Evolutionary conservation across 805 yeast genomes (phyloP).

Genomic region (Spencermartinsiella europaea): DNA sequence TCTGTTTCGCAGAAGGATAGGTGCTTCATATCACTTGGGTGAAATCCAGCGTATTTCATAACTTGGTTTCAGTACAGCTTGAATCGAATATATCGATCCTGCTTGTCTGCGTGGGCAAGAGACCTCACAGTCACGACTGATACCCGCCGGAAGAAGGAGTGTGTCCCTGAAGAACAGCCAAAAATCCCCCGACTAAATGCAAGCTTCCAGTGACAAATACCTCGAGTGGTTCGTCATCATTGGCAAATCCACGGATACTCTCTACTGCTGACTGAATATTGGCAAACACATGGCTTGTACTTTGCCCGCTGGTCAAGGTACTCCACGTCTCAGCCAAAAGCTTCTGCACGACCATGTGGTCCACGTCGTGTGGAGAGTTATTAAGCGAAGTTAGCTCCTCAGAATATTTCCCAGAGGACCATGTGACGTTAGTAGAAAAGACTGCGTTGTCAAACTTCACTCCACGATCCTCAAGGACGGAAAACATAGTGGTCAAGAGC

Average conservation of each 20-base stretch:
- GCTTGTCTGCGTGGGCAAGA: too few relatives aligned
- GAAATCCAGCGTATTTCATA: too few relatives aligned
- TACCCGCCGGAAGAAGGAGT: too few relatives aligned
- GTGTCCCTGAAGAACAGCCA: constrained; percentile 66
- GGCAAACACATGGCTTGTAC: constrained; percentile 49
- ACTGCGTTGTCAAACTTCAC: constrained; percentile 66
- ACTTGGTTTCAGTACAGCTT: too few relatives aligned
- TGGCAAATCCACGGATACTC: constrained; percentile 27
- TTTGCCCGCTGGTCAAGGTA: constrained; percentile 37
- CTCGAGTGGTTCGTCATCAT: constrained; percentile 40
- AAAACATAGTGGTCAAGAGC: constrained; percentile 49
- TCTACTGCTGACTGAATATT: constrained; percentile 73
- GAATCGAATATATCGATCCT: too few relatives aligned
- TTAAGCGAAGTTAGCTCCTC: constrained; percentile 82
- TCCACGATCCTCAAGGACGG: constrained; percentile 24
- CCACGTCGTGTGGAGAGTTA: constrained; percentile 72
- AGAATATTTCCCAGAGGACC: constrained; percentile 70
- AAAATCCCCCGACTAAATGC: constrained; percentile 89
- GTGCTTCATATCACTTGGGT: too few relatives aligned
- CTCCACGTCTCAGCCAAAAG: constrained; percentile 68
- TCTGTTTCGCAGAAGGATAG: too few relatives aligned
- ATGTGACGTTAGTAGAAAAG: constrained; percentile 89
- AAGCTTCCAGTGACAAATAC: constrained; percentile 92
- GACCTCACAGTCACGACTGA: too few relatives aligned
- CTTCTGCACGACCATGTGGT: constrained; percentile 75